Conservation (phyloP, 2,329 filamentous ascomycete species). For the Aplosporella prunicola region DNA sequence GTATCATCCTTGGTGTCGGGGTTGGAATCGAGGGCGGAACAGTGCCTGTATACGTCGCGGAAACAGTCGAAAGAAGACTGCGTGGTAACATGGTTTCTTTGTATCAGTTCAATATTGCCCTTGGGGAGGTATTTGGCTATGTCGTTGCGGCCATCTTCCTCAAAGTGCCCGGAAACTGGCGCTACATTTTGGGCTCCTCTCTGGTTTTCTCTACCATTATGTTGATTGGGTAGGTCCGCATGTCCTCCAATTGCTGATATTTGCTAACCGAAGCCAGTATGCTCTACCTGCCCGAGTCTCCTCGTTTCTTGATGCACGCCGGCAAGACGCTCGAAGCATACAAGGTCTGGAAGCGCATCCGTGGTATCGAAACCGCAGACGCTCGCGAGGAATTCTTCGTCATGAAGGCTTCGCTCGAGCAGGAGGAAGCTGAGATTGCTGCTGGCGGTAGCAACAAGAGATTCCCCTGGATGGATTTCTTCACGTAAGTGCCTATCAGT, state of each 20-base stretch:
- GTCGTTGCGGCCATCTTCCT: constrained; percentile 65
- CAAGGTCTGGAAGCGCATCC: constrained; percentile 64
- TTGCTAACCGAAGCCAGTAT: constrained; percentile 38
- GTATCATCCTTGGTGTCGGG: constrained; percentile 60
- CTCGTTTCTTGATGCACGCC: constrained; percentile 63
- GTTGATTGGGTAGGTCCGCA: constrained; percentile 30
- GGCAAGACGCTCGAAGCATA: constrained; percentile 50
- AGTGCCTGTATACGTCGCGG: constrained; percentile 65
- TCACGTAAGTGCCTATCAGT: constrained; percentile 36
- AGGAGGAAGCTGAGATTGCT: constrained; percentile 42
- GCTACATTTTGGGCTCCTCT: constrained; percentile 64
- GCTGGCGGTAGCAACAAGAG: constrained; percentile 44
- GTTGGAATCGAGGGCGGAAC: constrained; percentile 67
- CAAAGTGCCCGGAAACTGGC: constrained; percentile 60
- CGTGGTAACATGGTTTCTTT: constrained; percentile 65
- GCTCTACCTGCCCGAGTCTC: constrained; percentile 61
- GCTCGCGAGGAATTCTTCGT: constrained; percentile 61
- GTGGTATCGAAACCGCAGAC: constrained; percentile 48
- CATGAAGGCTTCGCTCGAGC: constrained; percentile 56
- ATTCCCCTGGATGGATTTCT: constrained; percentile 64
- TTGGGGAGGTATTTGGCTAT: constrained; percentile 65
- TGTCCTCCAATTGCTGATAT: neutral
- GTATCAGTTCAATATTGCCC: constrained; percentile 67
- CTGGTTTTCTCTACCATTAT: constrained; percentile 59
- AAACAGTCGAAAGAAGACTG: constrained; percentile 57